These are phyloP conservation scores for Rosa hybrid DNA, from an alignment of 331 rosid genomes.

Conservation along the genomic window DNA sequence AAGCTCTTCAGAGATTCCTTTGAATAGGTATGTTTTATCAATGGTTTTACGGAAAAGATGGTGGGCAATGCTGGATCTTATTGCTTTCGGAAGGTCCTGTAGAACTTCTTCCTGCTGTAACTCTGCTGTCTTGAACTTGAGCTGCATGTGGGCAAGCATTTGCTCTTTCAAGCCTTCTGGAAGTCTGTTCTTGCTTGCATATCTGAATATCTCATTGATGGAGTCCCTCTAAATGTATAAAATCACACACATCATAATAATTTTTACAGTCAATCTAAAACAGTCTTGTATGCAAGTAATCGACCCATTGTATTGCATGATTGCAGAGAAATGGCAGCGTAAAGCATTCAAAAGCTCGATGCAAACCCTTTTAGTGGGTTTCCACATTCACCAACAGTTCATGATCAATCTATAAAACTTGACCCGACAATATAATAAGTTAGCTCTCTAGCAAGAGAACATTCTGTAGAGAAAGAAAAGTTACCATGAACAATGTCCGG, in stretches of 20 bases:
- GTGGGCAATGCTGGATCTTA: constrained; percentile 71
- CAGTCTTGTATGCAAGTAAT: not conserved
- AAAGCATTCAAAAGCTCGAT: no score
- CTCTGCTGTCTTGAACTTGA: constrained; percentile 86
- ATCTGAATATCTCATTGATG: constrained; percentile 61
- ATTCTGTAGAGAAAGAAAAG: not conserved
- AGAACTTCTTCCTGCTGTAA: constrained; percentile 76
- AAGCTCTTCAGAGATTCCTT: constrained; percentile 72
- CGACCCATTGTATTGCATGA: no score
- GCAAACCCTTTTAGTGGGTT: no score
- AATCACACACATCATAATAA: not conserved
- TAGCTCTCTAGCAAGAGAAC: not conserved
- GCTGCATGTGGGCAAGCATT: constrained; percentile 79
- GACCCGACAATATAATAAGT: no score
- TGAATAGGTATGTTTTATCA: constrained; percentile 63
- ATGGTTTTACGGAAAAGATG: constrained; percentile 68
- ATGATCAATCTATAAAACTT: no score
- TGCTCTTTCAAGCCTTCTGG: constrained; percentile 82
- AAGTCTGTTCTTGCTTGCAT: constrained; percentile 74
- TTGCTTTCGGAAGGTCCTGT: constrained; percentile 72
- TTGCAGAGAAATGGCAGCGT: no score
- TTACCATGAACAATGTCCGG: constrained; percentile 71
- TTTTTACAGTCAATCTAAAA: not conserved
- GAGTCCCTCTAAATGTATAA: constrained; percentile 62
- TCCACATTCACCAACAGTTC: not conserved